Evolutionary conservation across 2,329 filamentous ascomycete species (phyloP).

Genomic region (Ophiostoma ips): DNA sequence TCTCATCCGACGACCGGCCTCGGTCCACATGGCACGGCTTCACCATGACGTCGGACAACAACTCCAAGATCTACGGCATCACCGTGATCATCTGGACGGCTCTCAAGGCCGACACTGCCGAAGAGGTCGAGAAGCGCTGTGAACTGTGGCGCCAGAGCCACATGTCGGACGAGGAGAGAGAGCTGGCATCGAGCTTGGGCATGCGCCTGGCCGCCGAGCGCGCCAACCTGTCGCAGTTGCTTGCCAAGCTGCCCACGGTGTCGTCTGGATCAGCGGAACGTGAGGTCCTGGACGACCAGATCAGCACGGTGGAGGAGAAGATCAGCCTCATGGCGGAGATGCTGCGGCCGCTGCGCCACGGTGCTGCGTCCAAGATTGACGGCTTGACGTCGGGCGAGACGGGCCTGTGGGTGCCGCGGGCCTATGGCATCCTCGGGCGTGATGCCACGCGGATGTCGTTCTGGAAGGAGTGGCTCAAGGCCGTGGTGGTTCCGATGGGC

Average conservation of each 20-base stretch:
- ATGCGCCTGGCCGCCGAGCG: constrained; percentile 77
- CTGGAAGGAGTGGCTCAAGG: constrained; percentile 97
- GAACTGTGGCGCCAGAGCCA: constrained; percentile 74
- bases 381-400: constrained; percentile 90
- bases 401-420: constrained; percentile 86
- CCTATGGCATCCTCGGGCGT: constrained; percentile 81
- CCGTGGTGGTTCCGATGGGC: constrained; percentile 88
- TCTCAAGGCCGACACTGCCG: constrained; percentile 65
- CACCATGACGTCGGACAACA: constrained; percentile 90
- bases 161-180: constrained; percentile 82
- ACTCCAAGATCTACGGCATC: constrained; percentile 82
- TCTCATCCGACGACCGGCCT: constrained; percentile 86
- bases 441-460: constrained; percentile 75
- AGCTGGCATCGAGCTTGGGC: constrained; percentile 81
- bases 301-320: constrained; percentile 92
- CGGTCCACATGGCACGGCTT: constrained; percentile 98
- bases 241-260: constrained; percentile 68
- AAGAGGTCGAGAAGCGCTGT: constrained; percentile 68
- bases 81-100: constrained; percentile 89
- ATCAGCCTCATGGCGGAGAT: constrained; percentile 95
- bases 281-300: constrained; percentile 81
- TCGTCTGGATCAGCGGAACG: constrained; percentile 68
- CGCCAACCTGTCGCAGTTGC: constrained; percentile 74
- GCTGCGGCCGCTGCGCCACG: constrained; percentile 79
- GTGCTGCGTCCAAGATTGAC: constrained; percentile 92